Evolutionary conservation across 305 asterid species (phyloP).

Genomic region (Ruellia speciosa): DNA sequence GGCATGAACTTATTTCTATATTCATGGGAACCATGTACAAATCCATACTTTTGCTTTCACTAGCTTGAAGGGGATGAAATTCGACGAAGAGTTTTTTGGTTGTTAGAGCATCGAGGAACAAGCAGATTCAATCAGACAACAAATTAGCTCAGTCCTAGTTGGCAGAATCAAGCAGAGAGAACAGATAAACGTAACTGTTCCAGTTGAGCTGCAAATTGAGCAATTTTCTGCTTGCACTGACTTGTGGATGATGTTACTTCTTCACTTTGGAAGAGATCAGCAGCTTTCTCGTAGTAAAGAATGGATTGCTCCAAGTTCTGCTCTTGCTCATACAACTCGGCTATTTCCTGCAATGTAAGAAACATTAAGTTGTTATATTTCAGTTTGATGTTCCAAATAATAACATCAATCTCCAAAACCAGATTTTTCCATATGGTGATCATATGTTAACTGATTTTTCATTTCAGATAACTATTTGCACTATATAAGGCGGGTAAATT

Average conservation of each 20-base stretch:
- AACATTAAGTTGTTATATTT: constrained; percentile 4
- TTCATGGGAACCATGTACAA: too few relatives aligned
- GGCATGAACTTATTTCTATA: too few relatives aligned
- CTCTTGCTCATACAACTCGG: constrained; percentile 70
- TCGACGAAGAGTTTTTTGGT: too few relatives aligned
- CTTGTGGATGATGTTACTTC: constrained; percentile 59
- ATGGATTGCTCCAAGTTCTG: constrained; percentile 59
- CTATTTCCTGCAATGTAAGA: constrained; percentile 51
- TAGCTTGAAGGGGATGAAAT: too few relatives aligned
- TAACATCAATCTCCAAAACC: not conserved
- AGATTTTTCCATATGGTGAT: not conserved
- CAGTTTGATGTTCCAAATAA: constrained; percentile 1
- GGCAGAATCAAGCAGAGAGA: constrained; percentile 11
- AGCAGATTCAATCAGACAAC: too few relatives aligned
- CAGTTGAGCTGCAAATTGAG: constrained; percentile 62
- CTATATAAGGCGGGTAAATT: constrained; percentile 6
- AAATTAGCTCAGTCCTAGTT: not conserved
- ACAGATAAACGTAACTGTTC: constrained; percentile 46
- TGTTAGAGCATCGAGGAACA: too few relatives aligned
- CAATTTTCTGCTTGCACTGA: constrained; percentile 70
- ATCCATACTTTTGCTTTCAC: too few relatives aligned
- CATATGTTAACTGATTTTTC: constrained; percentile 2
- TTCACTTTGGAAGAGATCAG: constrained; percentile 70
- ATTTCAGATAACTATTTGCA: constrained; percentile 2
- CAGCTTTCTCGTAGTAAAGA: constrained; percentile 52